Base-by-base conservation (phyloP, 2,329 filamentous ascomycete genomes). In the Metarhizium robertsii region DNA sequence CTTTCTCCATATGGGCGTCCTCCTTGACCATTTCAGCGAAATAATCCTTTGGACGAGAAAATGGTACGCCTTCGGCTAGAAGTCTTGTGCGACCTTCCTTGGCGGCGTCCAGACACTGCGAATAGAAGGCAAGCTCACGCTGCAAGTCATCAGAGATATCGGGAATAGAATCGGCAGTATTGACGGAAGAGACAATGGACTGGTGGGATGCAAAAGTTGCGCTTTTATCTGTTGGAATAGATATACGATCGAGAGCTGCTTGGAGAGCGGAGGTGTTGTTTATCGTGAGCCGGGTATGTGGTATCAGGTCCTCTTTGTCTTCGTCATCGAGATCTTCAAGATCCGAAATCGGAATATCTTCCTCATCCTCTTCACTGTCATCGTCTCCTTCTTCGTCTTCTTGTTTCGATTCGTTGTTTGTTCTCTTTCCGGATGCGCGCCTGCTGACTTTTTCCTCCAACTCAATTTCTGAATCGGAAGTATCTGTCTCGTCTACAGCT, bases 1-100 rank as follows among this genome's bases (percentile, higher is more conserved):
- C 89, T 79, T 89, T 92, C 69, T 89, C 89, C 94, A 99, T 99
- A 72, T 96, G 94, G 65, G 95, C 92, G 69, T 99, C 94, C 66
- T 87, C 90, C 83, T 97, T 97, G 66, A 96, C 86, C 92, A 97
- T 99, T 79, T 99, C 94, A 48, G 94, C 94, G 65, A 99, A 99
- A 75, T 95, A 99, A 74, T 99, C 94, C 55, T 83, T 86, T 3
- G 94, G 94, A 10, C 94, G 83, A 32, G 90, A 87, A 74, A 99
- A 99, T 6, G 88, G 83, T 1, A 92, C 80, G 8, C 87, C 87
- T 71, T 96, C 92, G 60, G 87, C 85, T 67, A 88, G 87, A 29
- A 99, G 79, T 59, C 85, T 75, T n/a, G 75, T 71, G 55, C 92
- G 87, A 2, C 84, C 94, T 58, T 83, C 75, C 61, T 85, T 82